Evolutionary conservation across 2,329 filamentous ascomycete genomes (phyloP).

Genomic region (Davidsoniella neocaledoniae): DNA sequence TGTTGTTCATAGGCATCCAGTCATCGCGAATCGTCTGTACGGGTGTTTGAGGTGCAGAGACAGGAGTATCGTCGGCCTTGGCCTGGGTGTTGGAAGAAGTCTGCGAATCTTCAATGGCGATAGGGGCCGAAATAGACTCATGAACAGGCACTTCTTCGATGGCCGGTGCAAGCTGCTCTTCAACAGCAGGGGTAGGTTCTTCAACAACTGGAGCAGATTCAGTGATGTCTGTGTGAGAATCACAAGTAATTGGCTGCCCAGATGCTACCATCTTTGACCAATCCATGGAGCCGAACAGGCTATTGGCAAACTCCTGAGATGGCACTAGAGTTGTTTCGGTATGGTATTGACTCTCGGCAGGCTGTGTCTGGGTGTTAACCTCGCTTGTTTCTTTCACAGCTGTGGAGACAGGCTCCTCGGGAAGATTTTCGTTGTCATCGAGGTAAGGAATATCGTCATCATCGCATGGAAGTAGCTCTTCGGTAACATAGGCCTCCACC

Average conservation of each 20-base stretch:
- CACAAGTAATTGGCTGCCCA: not conserved
- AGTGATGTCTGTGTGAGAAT: not conserved
- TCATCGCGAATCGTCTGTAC: slow-evolving; percentile 5
- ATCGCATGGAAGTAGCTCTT: too few species aligned
- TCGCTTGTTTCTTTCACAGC: not conserved
- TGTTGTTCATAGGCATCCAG: slow-evolving; percentile 8
- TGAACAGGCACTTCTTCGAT: not conserved
- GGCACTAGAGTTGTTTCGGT: not conserved
- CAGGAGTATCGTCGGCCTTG: not conserved
- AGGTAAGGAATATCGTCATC: not conserved
- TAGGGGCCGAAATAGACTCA: not conserved
- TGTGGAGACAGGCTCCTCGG: not conserved
- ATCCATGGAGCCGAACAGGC: slow-evolving; percentile 4
- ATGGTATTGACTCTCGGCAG: not conserved
- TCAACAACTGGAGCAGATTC: not conserved
- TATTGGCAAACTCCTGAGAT: slow-evolving; percentile 2
- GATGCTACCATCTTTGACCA: not conserved
- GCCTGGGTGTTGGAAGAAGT: not conserved
- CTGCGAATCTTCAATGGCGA: not conserved
- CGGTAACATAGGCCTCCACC: too few species aligned
- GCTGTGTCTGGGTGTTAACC: not conserved
- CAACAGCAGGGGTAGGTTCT: not conserved
- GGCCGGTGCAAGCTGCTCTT: not conserved
- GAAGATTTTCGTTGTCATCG: not conserved
- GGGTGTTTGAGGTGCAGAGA: not conserved